Evolutionary conservation across 2,329 filamentous ascomycete genomes (phyloP).

Genomic region (Sporothrix brasiliensis): DNA sequence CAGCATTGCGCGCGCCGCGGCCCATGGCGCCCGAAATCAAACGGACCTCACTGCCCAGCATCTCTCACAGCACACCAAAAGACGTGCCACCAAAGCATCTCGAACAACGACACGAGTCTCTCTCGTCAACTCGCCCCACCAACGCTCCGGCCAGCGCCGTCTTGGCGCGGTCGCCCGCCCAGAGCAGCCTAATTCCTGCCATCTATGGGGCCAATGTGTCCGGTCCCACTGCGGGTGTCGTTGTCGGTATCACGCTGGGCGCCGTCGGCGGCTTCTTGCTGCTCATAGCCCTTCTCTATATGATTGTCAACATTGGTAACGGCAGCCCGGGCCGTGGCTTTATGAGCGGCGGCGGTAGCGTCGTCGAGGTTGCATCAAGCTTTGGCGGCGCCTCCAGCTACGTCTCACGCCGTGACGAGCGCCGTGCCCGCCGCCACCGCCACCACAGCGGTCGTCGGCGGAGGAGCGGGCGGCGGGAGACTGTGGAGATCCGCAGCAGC

Average conservation of each 20-base stretch:
- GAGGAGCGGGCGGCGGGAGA: conserved; percentile 37
- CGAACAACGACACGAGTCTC: not conserved
- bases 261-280: conserved; percentile 51
- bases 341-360: conserved; percentile 17
- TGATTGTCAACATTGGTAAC: conserved; percentile 41
- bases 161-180: conserved; percentile 33
- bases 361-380: conserved; percentile 35
- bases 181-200: conserved; percentile 41
- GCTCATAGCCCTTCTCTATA: conserved; percentile 43
- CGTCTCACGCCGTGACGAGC: conserved; percentile 34
- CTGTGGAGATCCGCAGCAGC: conserved; percentile 40
- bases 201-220: conserved; percentile 40
- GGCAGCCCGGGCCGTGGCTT: conserved; percentile 8
- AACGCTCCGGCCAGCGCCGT: not conserved
- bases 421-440: not conserved
- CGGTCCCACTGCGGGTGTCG: conserved; percentile 43
- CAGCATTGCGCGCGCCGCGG: conserved; percentile 16
- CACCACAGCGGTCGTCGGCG: conserved; percentile 33
- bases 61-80: not conserved
- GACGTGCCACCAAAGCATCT: not conserved
- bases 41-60: not conserved
- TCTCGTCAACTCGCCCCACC: not conserved
- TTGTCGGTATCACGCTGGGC: conserved; percentile 47
- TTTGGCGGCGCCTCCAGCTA: conserved; percentile 38
- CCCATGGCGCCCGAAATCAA: not conserved